Evolutionary conservation across 2,329 filamentous ascomycete species (phyloP).

Genomic region (Parastagonospora avenae): DNA sequence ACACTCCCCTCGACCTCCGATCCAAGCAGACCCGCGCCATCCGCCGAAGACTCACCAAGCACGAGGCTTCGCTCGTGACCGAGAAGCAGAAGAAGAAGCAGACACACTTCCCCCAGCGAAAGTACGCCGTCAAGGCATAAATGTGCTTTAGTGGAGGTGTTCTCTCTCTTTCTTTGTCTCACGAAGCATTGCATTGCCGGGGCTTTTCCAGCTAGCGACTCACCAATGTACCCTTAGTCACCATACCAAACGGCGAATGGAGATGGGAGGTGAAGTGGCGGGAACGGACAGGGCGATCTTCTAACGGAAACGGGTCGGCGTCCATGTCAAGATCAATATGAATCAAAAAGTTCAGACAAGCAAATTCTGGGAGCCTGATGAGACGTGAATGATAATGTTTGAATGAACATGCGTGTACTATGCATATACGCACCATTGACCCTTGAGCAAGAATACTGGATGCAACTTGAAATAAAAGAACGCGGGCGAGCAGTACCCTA

Average conservation of each 20-base stretch:
- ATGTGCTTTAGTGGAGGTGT: constrained; percentile 33
- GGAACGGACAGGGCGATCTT: constrained; percentile 44
- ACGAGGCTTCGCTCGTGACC: constrained; percentile 83
- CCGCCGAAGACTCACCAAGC: constrained; percentile 89
- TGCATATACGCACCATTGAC: too few species aligned
- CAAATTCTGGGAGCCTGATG: constrained; percentile 24
- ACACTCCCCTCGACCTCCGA: constrained; percentile 96
- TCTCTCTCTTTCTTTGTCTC: constrained; percentile 46
- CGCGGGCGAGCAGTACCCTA: too few species aligned
- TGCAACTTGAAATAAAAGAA: too few species aligned
- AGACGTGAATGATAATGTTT: constrained; percentile 10
- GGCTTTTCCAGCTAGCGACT: constrained; percentile 45
- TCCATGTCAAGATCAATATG: constrained; percentile 49
- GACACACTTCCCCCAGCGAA: constrained; percentile 97
- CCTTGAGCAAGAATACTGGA: not conserved
- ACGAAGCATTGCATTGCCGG: constrained; percentile 50
- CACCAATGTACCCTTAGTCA: constrained; percentile 48
- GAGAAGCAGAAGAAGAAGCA: constrained; percentile 97
- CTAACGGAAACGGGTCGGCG: constrained; percentile 46
- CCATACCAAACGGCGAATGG: constrained; percentile 40
- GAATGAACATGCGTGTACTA: not conserved
- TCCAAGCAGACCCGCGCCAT: constrained; percentile 98
- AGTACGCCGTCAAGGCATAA: constrained; percentile 95
- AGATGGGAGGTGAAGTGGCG: constrained; percentile 39
- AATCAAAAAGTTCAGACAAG: constrained; percentile 48